Conservation (phyloP, 139 green algal species). For the Astrephomene gubernaculifera region DNA sequence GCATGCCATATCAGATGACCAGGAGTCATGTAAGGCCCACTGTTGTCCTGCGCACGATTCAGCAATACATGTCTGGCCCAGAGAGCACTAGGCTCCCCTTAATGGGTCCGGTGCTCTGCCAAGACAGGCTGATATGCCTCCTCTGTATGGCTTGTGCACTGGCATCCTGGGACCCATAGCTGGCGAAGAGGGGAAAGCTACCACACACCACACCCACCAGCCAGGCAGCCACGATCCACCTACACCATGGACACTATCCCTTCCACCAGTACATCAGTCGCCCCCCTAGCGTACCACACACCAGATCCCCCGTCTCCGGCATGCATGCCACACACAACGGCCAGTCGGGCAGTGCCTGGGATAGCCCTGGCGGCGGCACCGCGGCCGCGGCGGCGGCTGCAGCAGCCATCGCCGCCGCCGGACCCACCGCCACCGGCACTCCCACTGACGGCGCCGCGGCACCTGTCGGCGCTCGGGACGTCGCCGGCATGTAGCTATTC, state of each 20-base stretch:
- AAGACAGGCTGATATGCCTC: too few relatives aligned
- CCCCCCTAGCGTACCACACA: slow-evolving; percentile 3
- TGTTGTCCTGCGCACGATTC: too few relatives aligned
- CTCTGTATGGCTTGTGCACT: too few relatives aligned
- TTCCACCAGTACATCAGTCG: slow-evolving; percentile 16
- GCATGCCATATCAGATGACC: too few relatives aligned
- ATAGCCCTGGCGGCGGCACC: not conserved
- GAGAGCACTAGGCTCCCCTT: too few relatives aligned
- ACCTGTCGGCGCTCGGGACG: not conserved
- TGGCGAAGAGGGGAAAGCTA: too few relatives aligned
- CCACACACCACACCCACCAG: not conserved
- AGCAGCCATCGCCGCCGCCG: not conserved
- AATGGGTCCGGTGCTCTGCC: too few relatives aligned
- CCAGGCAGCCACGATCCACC: not conserved
- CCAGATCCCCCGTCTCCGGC: not conserved
- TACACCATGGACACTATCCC: not conserved
- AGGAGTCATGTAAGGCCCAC: too few relatives aligned
- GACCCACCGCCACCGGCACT: not conserved
- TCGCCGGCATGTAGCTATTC: not conserved
- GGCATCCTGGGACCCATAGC: too few relatives aligned
- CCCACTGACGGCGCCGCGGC: not conserved
- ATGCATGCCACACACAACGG: not conserved
- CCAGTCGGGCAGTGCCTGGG: not conserved
- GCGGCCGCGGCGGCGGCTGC: not conserved
- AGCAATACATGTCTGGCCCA: too few relatives aligned